Percentiles rank a stretch among this genome's conserved stretches.
Evolutionary conservation across 2,329 filamentous ascomycete species (phyloP).

Genomic region (Curvularia sp.): DNA sequence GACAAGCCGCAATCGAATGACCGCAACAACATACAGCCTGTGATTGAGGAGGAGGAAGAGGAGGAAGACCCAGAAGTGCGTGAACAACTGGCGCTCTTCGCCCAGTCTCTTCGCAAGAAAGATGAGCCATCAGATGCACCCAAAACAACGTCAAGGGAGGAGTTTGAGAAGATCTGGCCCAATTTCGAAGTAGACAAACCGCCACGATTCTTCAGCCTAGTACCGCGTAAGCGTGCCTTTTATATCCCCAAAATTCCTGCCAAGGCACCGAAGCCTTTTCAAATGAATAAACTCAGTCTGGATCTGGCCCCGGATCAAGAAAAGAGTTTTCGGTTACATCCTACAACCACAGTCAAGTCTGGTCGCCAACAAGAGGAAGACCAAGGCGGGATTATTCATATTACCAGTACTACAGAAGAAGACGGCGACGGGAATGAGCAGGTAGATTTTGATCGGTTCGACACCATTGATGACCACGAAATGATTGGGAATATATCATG

Average conservation of each 20-base stretch:
- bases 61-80: constrained; percentile 45
- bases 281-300: constrained; percentile 85
- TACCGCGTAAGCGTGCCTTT: constrained; percentile 79
- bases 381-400: constrained; percentile 62
- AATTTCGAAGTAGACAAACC: constrained; percentile 77
- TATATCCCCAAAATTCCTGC: constrained; percentile 79
- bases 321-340: constrained; percentile 77
- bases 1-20: constrained; percentile 28
- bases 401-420: constrained; percentile 52
- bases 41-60: constrained; percentile 33
- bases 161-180: constrained; percentile 81
- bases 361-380: constrained; percentile 57
- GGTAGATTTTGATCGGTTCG: constrained; percentile 57
- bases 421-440: constrained; percentile 54
- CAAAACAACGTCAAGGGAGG: constrained; percentile 74
- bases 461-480: constrained; percentile 65
- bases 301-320: constrained; percentile 88
- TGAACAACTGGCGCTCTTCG: constrained; percentile 47
- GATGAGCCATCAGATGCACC: constrained; percentile 66
- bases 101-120: constrained; percentile 38
- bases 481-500: constrained; percentile 76
- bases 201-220: constrained; percentile 80
- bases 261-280: constrained; percentile 80
- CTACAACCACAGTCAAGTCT: constrained; percentile 61
- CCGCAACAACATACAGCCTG: constrained; percentile 26